Conservation (phyloP, 108 stramenopile genomes). For the Fistulifera pelliculosa region DNA sequence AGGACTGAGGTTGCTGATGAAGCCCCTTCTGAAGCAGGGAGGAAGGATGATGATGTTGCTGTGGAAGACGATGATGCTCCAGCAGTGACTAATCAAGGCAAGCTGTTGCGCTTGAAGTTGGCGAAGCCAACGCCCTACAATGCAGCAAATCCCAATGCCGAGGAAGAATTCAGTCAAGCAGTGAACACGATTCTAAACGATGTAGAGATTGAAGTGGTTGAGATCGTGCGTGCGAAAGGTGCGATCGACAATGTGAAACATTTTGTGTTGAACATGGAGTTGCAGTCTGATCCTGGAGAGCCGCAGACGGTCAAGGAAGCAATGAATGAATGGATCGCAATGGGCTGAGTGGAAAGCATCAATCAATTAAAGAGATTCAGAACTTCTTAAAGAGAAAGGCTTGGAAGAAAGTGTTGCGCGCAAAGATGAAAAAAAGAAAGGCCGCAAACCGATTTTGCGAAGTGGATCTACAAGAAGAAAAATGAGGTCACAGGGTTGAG, state of each 20-base stretch:
- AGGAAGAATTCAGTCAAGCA: not conserved
- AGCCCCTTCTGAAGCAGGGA: conserved; percentile 1
- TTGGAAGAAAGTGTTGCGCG: conserved; percentile 7
- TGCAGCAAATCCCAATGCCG: not conserved
- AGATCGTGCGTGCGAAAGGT: no score
- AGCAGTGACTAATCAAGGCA: not conserved
- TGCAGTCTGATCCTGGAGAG: conserved; percentile 5
- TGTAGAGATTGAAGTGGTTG: no score
- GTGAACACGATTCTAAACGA: no score
- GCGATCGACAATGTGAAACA: not conserved
- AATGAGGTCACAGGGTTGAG: not conserved
- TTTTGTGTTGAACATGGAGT: conserved; percentile 6
- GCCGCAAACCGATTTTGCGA: not conserved
- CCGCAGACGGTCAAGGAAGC: not conserved
- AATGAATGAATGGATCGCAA: conserved; percentile 6
- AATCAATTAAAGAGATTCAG: not conserved
- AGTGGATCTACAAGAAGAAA: conserved; percentile 15
- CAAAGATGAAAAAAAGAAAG: not conserved
- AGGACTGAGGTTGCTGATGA: no score
- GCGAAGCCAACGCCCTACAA: not conserved
- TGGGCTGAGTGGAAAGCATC: not conserved
- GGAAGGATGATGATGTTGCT: not conserved
- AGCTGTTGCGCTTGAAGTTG: not conserved
- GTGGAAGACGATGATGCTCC: not conserved
- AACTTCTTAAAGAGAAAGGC: not conserved